A percentile compares a stretch with the other conserved stretches of the same genome.
These are phyloP conservation scores for Cerioporus squamosus DNA, from an alignment of 1,284 basidiomycete genomes.

Conservation along the genomic window DNA sequence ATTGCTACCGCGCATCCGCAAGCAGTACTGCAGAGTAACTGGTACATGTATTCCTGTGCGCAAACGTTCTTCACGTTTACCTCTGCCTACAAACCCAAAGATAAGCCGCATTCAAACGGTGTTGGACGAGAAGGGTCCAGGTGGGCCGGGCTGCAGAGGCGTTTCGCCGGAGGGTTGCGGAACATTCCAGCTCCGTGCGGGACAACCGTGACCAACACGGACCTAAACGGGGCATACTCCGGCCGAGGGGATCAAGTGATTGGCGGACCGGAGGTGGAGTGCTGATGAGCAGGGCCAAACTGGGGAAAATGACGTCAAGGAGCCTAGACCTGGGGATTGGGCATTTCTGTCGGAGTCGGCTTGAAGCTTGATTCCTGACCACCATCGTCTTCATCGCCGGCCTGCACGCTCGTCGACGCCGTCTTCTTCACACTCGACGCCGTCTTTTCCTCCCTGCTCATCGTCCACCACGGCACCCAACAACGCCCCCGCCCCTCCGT, in stretches of 20 bases:
- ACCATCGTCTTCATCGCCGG: constrained; percentile 17
- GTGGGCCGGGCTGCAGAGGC: no score
- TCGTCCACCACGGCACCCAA: constrained; percentile 18
- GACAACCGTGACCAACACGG: no score
- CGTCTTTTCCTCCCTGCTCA: constrained; percentile 1
- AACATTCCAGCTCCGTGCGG: no score
- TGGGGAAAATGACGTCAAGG: constrained; percentile 19
- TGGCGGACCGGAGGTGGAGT: constrained; percentile 13
- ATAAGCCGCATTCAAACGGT: no score
- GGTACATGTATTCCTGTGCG: no score
- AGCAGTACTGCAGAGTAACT: no score
- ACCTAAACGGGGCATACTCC: no score
- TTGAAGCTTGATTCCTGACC: constrained; percentile 19
- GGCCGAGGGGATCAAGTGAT: neutral
- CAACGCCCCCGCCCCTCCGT: neutral
- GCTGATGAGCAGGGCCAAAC: neutral
- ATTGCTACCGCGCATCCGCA: no score
- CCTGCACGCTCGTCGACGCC: constrained; percentile 1
- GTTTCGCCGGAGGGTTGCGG: no score
- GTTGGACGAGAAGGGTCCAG: no score
- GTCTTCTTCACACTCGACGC: neutral
- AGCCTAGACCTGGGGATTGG: constrained; percentile 18
- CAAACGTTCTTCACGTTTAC: no score
- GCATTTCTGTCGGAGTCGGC: constrained; percentile 15
- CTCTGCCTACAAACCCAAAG: no score